These are phyloP conservation scores for Camellia japonica DNA, from an alignment of 148 eudicot genomes.

Conservation along the genomic window DNA sequence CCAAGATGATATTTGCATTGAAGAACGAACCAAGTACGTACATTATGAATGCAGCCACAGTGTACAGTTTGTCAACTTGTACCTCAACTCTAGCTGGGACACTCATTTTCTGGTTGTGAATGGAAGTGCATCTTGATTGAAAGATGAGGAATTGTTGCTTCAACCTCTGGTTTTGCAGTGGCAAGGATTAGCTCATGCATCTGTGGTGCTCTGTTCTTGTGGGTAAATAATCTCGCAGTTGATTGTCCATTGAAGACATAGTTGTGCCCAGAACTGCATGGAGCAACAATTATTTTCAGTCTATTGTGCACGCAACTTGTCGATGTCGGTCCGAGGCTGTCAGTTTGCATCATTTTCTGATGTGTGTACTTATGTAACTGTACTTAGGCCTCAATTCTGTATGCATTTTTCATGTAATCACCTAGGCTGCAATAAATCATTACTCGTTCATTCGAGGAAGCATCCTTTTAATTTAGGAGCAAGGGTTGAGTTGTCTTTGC, in stretches of 20 bases:
- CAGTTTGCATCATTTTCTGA: neutral
- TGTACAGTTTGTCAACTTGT: neutral
- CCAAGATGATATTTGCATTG: neutral
- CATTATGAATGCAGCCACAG: neutral
- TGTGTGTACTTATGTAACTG: neutral
- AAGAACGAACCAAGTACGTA: neutral
- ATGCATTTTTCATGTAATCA: neutral
- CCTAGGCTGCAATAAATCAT: neutral
- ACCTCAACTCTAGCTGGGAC: neutral
- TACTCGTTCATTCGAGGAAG: neutral
- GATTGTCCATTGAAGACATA: neutral
- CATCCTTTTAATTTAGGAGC: too few species aligned
- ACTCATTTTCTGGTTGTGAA: neutral
- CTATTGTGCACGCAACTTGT: neutral
- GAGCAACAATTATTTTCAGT: conserved; percentile 1
- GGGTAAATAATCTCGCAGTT: neutral
- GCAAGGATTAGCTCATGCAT: neutral
- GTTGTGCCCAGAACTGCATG: neutral
- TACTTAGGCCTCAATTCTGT: neutral
- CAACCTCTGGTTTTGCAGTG: neutral
- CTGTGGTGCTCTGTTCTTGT: neutral
- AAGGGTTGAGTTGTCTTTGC: neutral
- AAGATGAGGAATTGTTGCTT: conserved; percentile 3
- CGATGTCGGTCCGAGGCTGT: neutral
- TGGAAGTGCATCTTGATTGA: neutral